A percentile compares a stretch with the other conserved stretches of the same genome.
Conservation (phyloP, 352 stramenopile species). For the Globisporangium irregulare region DNA sequence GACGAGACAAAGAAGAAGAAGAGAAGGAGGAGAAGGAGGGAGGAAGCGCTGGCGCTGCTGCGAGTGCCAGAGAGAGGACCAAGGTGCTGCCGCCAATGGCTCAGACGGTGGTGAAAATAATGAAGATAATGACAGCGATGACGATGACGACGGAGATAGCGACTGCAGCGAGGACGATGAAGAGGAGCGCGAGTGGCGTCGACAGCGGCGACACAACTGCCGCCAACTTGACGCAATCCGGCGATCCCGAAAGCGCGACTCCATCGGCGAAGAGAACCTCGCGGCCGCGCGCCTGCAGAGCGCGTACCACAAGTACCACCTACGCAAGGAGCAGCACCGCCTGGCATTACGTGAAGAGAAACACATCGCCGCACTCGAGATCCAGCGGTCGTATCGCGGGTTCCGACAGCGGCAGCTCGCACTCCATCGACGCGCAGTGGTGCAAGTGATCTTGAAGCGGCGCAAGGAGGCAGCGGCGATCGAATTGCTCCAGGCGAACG, state of each 20-base stretch:
- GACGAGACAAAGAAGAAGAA: not conserved
- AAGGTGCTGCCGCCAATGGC: no score
- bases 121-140: not conserved
- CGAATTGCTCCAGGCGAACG: slow-evolving; percentile 62
- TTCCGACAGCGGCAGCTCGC: slow-evolving; percentile 47
- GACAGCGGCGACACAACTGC: slow-evolving; percentile 24
- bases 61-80: not conserved
- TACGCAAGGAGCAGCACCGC: slow-evolving; percentile 51
- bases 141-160: slow-evolving; percentile 19
- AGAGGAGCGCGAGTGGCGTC: slow-evolving; percentile 36
- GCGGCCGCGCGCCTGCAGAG: slow-evolving; percentile 48
- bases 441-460: slow-evolving; percentile 40
- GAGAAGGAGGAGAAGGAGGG: no score
- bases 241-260: slow-evolving; percentile 26
- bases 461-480: slow-evolving; percentile 52
- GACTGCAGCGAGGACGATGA: slow-evolving; percentile 8
- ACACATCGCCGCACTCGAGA: slow-evolving; percentile 49
- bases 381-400: slow-evolving; percentile 62
- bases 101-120: not conserved
- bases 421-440: slow-evolving; percentile 54
- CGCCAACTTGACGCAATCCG: slow-evolving; percentile 13
- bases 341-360: slow-evolving; percentile 45
- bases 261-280: slow-evolving; percentile 43
- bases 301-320: slow-evolving; percentile 58
- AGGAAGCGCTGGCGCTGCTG: not conserved